A percentile compares a stretch with the other conserved stretches of the same genome.
These are phyloP conservation scores for Wilcoxina mikolae DNA, from an alignment of 495 filamentous ascomycete genomes.

Conservation along the genomic window DNA sequence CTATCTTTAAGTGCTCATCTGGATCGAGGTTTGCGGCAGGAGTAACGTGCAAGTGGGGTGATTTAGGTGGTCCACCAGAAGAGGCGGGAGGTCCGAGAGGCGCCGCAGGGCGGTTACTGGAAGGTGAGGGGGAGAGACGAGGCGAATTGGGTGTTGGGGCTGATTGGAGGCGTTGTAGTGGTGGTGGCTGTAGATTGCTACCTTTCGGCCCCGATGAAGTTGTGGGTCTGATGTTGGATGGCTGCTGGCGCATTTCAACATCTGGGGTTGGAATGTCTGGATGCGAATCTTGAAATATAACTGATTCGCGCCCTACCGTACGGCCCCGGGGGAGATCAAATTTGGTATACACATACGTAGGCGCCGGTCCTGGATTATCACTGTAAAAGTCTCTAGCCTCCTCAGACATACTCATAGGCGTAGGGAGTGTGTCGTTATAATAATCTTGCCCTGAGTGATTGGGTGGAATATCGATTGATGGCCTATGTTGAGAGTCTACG, in stretches of 20 bases:
- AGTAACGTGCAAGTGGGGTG: constrained; percentile 6
- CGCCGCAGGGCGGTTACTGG: not conserved
- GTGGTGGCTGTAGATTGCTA: constrained; percentile 11
- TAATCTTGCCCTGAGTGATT: constrained; percentile 18
- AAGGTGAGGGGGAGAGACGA: not conserved
- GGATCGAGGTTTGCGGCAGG: constrained; percentile 45
- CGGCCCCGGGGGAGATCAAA: constrained; percentile 73
- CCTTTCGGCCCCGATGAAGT: too few relatives aligned
- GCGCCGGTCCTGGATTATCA: constrained; percentile 37
- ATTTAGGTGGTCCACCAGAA: not conserved
- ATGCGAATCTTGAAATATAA: constrained; percentile 46
- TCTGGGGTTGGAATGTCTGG: too few relatives aligned
- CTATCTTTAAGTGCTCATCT: constrained; percentile 78
- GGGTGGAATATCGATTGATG: constrained; percentile 17
- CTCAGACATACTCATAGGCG: constrained; percentile 50
- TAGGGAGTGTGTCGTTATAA: constrained; percentile 33
- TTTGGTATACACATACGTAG: constrained; percentile 71
- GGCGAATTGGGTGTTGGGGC: constrained; percentile 20
- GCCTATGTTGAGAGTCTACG: constrained; percentile 37
- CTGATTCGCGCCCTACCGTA: constrained; percentile 52
- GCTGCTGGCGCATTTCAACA: not conserved
- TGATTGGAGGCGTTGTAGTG: not conserved
- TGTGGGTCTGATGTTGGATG: not conserved
- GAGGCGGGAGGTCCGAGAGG: not conserved
- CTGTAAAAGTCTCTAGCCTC: constrained; percentile 41